Base-by-base conservation (phyloP, 805 yeast genomes). In the Pichia insulana region DNA sequence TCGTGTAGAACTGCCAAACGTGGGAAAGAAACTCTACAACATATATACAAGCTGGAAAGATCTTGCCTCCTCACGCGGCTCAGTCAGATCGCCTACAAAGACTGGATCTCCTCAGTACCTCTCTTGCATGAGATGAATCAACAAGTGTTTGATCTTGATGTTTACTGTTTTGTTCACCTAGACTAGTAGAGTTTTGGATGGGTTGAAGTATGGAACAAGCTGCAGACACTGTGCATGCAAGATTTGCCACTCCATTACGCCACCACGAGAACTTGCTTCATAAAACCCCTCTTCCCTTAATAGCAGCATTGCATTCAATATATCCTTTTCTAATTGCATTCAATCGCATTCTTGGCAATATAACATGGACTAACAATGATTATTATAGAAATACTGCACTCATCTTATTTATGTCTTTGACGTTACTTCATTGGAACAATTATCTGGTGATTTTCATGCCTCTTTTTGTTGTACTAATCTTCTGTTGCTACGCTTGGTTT, bases 281-380 rank as follows among this genome's bases (percentile, higher is more conserved):
- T 8, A 39, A 47, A 5, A 61, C 59, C 1, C 55, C 62, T n/a
- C 78, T 78, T 3, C 50, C 64, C 6, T 52, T 74, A n/a, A 62
- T 74, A 7, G 59, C 72, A 8, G 70, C 74, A 1, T 59, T 75
- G 25, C 63, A 72, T 30, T 61, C 68, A 34, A 63, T 69, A 26
- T 73, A 70, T 46, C 80, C 80, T 1, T 59, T 68, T 44, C 56
- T 75, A 27, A 52, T 71, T 13, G 50, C 74, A 18, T 53, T 69
- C 6, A 78, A 75, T 52, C 58, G 63, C 34, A 42, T 66, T 7
- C 53, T 75, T 15, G 71, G 71, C 31, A 54, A 71, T 12, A 46
- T 73, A 17, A 73, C 80, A 1, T 75, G 81, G 81, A 74, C 81
- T 1, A 72, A 73, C 45, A 70, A 64, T 4, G 73, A 72, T 42